Evolutionary conservation across 805 yeast genomes (phyloP).

Genomic region (Wickerhamomyces mucosus): DNA sequence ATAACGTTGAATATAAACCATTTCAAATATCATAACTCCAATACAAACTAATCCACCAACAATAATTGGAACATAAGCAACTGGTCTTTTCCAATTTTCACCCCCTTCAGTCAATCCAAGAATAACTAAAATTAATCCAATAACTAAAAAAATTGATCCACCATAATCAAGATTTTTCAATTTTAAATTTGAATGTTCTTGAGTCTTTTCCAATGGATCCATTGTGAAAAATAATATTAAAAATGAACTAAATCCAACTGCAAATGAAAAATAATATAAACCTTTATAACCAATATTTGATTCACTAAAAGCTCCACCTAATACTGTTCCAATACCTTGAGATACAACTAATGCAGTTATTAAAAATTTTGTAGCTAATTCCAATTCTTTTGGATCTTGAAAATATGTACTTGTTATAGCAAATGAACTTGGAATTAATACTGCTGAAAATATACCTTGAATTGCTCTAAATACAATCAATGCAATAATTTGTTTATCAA

Average conservation of each 20-base stretch:
- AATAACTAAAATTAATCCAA: constrained; percentile 28
- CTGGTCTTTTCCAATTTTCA: constrained; percentile 30
- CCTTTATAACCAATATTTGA: constrained; percentile 31
- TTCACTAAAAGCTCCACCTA: constrained; percentile 36
- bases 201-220: constrained; percentile 21
- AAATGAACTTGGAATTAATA: constrained; percentile 29
- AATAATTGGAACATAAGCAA: constrained; percentile 31
- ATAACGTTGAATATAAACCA: constrained; percentile 11
- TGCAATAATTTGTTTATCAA: constrained; percentile 23
- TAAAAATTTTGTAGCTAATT: constrained; percentile 17
- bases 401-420: constrained; percentile 24
- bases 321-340: constrained; percentile 29
- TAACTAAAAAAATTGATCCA: constrained; percentile 26
- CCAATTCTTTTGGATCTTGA: constrained; percentile 17
- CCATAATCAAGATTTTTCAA: constrained; percentile 25
- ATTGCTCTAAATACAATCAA: constrained; percentile 34
- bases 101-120: constrained; percentile 39
- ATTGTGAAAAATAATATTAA: constrained; percentile 21
- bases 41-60: constrained; percentile 27
- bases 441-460: constrained; percentile 35
- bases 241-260: constrained; percentile 16
- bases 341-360: constrained; percentile 20
- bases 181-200: constrained; percentile 10
- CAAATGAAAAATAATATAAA: constrained; percentile 30
- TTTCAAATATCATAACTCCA: constrained; percentile 24